Conservation (phyloP, 148 eudicot genomes). For the Rhododendron ferrugineum region DNA sequence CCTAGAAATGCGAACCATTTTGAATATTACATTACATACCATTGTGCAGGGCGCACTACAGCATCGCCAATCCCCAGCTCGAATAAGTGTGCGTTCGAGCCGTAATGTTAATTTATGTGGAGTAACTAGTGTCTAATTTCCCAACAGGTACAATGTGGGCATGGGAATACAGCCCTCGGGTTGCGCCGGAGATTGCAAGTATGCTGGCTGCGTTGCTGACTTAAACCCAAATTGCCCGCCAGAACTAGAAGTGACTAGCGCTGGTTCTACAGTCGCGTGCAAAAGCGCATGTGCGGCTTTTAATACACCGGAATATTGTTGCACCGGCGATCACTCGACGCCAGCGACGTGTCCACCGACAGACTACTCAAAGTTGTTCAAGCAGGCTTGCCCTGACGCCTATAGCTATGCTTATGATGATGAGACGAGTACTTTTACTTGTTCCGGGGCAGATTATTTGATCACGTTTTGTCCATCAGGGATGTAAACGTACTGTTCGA, state of each 20-base stretch:
- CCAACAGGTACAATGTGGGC: constrained; percentile 35
- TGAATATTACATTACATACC: too few relatives aligned
- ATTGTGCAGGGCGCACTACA: too few relatives aligned
- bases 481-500: too few relatives aligned
- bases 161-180: constrained; percentile 38
- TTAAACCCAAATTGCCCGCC: constrained; percentile 54
- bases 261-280: constrained; percentile 48
- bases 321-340: constrained; percentile 52
- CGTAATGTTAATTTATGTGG: too few relatives aligned
- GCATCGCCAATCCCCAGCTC: too few relatives aligned
- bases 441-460: constrained; percentile 57
- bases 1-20: too few relatives aligned
- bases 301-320: constrained; percentile 53
- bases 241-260: constrained; percentile 37
- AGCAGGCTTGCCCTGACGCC: constrained; percentile 71
- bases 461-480: constrained; percentile 62
- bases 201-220: constrained; percentile 61
- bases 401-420: constrained; percentile 89
- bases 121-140: too few relatives aligned
- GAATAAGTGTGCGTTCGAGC: too few relatives aligned
- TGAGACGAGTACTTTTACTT: constrained; percentile 72
- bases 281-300: constrained; percentile 61
- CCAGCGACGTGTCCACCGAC: constrained; percentile 63
- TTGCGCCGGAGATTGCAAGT: constrained; percentile 46
- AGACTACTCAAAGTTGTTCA: constrained; percentile 53